These are phyloP conservation scores for Colletotrichum abscissum DNA, from an alignment of 2,329 filamentous ascomycete species.

Conservation along the genomic window DNA sequence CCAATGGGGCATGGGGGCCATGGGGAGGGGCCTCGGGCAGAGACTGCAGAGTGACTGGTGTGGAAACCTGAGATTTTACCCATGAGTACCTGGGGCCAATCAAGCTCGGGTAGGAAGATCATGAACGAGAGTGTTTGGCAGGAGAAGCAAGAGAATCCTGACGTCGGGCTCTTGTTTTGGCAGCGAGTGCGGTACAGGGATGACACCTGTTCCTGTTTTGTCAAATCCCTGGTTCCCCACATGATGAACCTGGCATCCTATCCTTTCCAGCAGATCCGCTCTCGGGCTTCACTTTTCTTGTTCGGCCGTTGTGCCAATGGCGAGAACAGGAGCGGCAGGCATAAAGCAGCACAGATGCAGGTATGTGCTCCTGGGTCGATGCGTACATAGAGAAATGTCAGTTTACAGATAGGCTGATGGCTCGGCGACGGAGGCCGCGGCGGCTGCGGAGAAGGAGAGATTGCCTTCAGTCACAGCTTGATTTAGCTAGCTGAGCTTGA, in stretches of 20 bases:
- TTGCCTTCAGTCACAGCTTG: slow-evolving; percentile 14
- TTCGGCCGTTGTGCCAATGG: slow-evolving; percentile 25
- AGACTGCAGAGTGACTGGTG: slow-evolving; percentile 33
- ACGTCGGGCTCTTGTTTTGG: slow-evolving; percentile 42
- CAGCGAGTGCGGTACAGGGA: slow-evolving; percentile 36
- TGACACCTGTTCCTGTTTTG: slow-evolving; percentile 41
- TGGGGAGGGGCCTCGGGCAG: slow-evolving; percentile 31
- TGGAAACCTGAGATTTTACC: slow-evolving; percentile 38
- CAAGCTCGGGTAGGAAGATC: slow-evolving; percentile 43
- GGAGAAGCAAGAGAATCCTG: slow-evolving; percentile 42
- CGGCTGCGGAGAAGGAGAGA: slow-evolving; percentile 1
- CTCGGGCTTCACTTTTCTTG: slow-evolving; percentile 34
- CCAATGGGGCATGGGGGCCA: slow-evolving; percentile 31
- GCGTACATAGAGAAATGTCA: slow-evolving; percentile 5
- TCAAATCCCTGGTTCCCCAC: slow-evolving; percentile 39
- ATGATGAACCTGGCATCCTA: slow-evolving; percentile 37
- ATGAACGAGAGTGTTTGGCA: slow-evolving; percentile 47
- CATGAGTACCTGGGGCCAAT: slow-evolving; percentile 38
- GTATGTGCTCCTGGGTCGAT: slow-evolving; percentile 13
- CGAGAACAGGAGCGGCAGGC: slow-evolving; percentile 21
- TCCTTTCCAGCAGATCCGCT: slow-evolving; percentile 39
- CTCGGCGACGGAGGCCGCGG: slow-evolving; percentile 10
- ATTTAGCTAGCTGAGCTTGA: slow-evolving; percentile 19
- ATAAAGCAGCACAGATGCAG: slow-evolving; percentile 29
- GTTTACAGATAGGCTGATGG: slow-evolving; percentile 16